These are phyloP conservation scores for Ramalina intermedia DNA, from an alignment of 495 filamentous ascomycete genomes.

Conservation along the genomic window DNA sequence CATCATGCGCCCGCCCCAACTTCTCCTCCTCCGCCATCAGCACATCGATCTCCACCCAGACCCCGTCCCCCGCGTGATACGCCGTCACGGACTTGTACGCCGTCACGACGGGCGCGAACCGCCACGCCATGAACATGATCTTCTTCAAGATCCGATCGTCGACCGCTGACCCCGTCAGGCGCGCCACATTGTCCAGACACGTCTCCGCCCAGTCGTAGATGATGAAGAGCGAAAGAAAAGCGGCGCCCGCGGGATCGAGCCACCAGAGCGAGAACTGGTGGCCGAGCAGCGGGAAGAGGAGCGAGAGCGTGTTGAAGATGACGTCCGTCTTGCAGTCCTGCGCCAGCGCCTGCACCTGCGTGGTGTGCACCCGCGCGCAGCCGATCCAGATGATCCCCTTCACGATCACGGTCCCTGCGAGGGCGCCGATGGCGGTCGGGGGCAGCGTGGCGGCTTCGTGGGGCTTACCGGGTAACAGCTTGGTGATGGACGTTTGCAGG, in stretches of 20 bases:
- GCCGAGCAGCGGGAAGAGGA: slow-evolving; percentile 42
- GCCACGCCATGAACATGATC: slow-evolving; percentile 79
- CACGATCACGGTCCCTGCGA: slow-evolving; percentile 66
- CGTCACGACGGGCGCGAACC: slow-evolving; percentile 75
- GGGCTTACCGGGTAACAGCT: slow-evolving; percentile 46
- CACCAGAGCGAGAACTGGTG: slow-evolving; percentile 64
- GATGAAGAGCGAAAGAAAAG: slow-evolving; percentile 68
- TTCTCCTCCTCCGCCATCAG: slow-evolving; percentile 64
- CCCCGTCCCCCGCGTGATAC: slow-evolving; percentile 78
- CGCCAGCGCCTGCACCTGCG: slow-evolving; percentile 72
- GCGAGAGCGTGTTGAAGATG: slow-evolving; percentile 82
- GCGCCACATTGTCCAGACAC: slow-evolving; percentile 61
- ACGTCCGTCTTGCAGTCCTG: slow-evolving; percentile 51
- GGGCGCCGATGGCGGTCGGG: slow-evolving; percentile 49
- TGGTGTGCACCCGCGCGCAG: slow-evolving; percentile 78
- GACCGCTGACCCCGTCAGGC: slow-evolving; percentile 72
- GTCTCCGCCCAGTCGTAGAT: slow-evolving; percentile 75
- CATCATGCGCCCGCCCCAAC: slow-evolving; percentile 70
- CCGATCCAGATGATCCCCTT: slow-evolving; percentile 74
- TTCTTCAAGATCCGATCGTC: slow-evolving; percentile 68
- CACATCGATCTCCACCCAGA: slow-evolving; percentile 73
- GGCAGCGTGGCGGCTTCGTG: slow-evolving; percentile 8
- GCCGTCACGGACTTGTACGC: slow-evolving; percentile 79
- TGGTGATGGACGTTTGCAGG: slow-evolving; percentile 50
- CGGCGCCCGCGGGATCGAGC: slow-evolving; percentile 70